These are phyloP conservation scores for Sporobolomyces phaffii DNA, from an alignment of 768 basidiomycete species.

Conservation along the genomic window DNA sequence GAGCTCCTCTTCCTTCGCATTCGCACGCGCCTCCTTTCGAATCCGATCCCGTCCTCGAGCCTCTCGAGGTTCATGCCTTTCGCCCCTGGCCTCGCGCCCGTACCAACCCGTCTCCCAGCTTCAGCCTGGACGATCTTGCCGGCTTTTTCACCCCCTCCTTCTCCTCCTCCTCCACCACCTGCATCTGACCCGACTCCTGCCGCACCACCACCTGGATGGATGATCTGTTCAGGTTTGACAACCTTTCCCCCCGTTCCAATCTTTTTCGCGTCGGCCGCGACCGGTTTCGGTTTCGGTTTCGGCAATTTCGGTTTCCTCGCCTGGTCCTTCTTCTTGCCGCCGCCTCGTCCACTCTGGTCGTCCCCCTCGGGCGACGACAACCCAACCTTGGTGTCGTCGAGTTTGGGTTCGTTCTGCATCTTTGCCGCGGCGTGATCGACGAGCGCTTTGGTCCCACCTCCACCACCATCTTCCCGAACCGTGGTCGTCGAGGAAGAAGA, in stretches of 20 bases:
- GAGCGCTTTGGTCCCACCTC: not conserved
- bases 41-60: not conserved
- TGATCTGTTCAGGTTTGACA: conserved; percentile 1
- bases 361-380: too few species aligned
- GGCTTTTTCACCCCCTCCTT: conserved; percentile 6
- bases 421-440: not conserved
- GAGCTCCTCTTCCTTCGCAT: not conserved
- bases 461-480: too few species aligned
- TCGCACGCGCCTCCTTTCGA: not conserved
- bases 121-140: conserved; percentile 16
- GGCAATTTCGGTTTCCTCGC: too few species aligned
- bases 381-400: too few species aligned
- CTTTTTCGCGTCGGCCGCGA: conserved; percentile 7
- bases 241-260: conserved; percentile 26
- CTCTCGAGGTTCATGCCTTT: conserved; percentile 18
- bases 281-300: not conserved
- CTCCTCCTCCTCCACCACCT: not conserved
- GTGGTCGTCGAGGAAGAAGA: not conserved
- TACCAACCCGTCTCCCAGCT: conserved; percentile 27
- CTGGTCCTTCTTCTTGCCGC: not conserved
- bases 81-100: conserved; percentile 28
- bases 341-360: too few species aligned
- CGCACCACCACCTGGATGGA: not conserved
- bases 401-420: too few species aligned
- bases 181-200: not conserved